Conservation (phyloP, 441 rosid genomes). For the Pelargonium hybrid region DNA sequence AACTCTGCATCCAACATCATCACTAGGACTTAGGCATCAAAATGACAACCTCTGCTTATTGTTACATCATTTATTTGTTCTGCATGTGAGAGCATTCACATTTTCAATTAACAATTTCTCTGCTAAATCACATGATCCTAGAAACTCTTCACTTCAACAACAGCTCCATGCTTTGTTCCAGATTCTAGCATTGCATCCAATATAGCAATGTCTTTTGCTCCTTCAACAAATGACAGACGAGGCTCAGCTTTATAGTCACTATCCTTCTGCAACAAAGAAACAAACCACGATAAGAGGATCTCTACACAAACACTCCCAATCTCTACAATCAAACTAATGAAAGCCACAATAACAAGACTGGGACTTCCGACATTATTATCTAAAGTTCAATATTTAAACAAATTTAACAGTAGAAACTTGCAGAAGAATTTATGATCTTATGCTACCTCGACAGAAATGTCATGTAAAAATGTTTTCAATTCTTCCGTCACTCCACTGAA, state of each 20-base stretch:
- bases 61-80: neutral
- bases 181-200: slow-evolving; percentile 95
- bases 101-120: neutral
- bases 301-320: too few species aligned
- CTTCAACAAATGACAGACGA: slow-evolving; percentile 69
- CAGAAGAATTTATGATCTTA: neutral
- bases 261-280: slow-evolving; percentile 36
- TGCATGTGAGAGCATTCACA: neutral
- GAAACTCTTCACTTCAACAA: slow-evolving; percentile 47
- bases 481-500: slow-evolving; percentile 90
- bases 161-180: slow-evolving; percentile 50
- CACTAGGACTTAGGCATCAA: too few species aligned
- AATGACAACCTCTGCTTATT: neutral
- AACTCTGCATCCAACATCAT: too few species aligned
- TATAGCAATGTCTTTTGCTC: slow-evolving; percentile 84
- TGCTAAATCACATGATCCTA: slow-evolving; percentile 25
- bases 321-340: neutral
- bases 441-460: slow-evolving; percentile 52
- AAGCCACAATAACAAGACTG: slow-evolving; percentile 5
- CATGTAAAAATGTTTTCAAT: slow-evolving; percentile 61
- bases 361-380: too few species aligned
- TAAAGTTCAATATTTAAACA: too few species aligned
- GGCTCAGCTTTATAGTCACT: slow-evolving; percentile 44
- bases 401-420: too few species aligned
- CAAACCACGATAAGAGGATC: neutral